Conservation (phyloP, 2,329 filamentous ascomycete species). For the Paraphaeosphaeria sporulosa region DNA sequence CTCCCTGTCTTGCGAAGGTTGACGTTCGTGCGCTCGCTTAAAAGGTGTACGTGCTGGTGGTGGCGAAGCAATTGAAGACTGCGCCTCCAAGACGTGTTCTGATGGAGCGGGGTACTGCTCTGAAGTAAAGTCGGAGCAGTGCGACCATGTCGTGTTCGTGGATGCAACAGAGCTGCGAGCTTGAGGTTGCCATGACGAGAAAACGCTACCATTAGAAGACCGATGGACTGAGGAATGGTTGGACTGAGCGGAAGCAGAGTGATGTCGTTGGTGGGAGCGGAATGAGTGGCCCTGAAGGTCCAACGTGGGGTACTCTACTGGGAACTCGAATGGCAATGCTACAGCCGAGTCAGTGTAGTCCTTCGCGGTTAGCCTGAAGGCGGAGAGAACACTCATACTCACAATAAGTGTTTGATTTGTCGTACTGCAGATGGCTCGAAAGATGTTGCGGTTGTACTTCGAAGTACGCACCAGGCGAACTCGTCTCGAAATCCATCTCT, state of each 20-base stretch:
- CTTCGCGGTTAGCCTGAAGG: neutral
- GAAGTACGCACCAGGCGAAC: conserved; percentile 15
- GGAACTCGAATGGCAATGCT: conserved; percentile 22
- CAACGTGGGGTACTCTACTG: conserved; percentile 17
- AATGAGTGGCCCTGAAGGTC: conserved; percentile 13
- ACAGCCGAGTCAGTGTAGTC: conserved; percentile 6
- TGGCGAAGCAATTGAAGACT: conserved; percentile 9
- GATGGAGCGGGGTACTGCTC: conserved; percentile 24
- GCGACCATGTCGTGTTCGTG: conserved; percentile 31
- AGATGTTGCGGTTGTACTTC: conserved; percentile 18
- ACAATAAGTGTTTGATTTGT: conserved; percentile 18
- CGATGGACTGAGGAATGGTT: conserved; percentile 26
- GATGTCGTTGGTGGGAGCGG: conserved; percentile 22
- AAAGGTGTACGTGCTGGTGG: conserved; percentile 11
- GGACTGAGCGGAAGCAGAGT: conserved; percentile 30
- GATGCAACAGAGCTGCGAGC: conserved; percentile 32
- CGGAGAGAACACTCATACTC: conserved; percentile 9
- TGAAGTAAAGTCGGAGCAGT: conserved; percentile 22
- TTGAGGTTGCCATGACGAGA: conserved; percentile 26
- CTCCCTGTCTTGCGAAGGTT: conserved; percentile 24
- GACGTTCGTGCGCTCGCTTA: conserved; percentile 20
- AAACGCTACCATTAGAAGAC: conserved; percentile 26
- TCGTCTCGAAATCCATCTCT: conserved; percentile 15
- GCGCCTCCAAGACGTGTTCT: conserved; percentile 16
- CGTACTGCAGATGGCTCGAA: conserved; percentile 13